phyloP scores from a whole-genome alignment of 345 rosid species.

The Acer saccharum region DNA sequence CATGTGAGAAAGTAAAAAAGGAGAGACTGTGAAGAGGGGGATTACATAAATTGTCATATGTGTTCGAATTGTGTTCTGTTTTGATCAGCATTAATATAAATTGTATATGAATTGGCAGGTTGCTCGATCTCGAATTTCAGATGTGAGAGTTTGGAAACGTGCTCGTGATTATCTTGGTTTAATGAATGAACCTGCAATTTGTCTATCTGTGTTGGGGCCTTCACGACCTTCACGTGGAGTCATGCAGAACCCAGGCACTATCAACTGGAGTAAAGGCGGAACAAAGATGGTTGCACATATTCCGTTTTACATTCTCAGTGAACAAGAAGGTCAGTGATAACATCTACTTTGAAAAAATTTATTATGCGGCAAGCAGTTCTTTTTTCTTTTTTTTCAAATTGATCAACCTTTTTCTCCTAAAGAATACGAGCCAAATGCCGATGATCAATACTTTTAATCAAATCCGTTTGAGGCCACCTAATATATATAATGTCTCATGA shows the following conservation, averaged over 20 bases:
- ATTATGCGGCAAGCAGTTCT: not conserved
- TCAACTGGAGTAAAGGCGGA: slow-evolving; percentile 85
- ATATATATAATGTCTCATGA: not conserved
- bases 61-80: slow-evolving; percentile 2
- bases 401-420: too few species aligned
- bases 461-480: not conserved
- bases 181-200: slow-evolving; percentile 80
- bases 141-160: slow-evolving; percentile 75
- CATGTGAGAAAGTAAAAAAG: not conserved
- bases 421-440: not conserved
- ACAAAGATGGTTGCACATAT: slow-evolving; percentile 65
- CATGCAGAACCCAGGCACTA: slow-evolving; percentile 59
- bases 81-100: slow-evolving; percentile 3
- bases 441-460: not conserved
- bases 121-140: slow-evolving; percentile 84
- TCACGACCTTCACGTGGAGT: slow-evolving; percentile 50
- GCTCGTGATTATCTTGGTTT: slow-evolving; percentile 89
- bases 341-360: not conserved
- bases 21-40: not conserved
- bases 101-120: slow-evolving; percentile 45
- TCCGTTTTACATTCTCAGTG: slow-evolving; percentile 86
- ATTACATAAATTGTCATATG: not conserved
- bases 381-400: not conserved
- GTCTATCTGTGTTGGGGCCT: slow-evolving; percentile 80
- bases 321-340: slow-evolving; percentile 62